Evolutionary conservation across 2,329 filamentous ascomycete species (phyloP).

Genomic region (Fusarium torulosum): DNA sequence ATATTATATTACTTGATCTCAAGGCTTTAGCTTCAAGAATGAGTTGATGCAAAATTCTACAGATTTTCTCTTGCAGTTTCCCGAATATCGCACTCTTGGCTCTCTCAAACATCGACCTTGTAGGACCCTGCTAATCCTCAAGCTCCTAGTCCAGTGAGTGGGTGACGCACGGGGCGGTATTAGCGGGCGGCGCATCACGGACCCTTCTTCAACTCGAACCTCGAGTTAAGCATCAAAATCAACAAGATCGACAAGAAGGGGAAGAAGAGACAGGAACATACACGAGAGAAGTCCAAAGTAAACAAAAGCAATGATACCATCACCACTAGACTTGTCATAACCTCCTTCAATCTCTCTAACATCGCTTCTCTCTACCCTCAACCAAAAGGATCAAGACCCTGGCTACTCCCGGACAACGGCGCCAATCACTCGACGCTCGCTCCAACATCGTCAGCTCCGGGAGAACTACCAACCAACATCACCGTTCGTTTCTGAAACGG

Average conservation of each 20-base stretch:
- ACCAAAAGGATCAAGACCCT: slow-evolving; percentile 39
- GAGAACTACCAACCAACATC: slow-evolving; percentile 38
- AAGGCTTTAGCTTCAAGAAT: not conserved
- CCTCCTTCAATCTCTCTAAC: not conserved
- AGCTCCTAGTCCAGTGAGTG: slow-evolving; percentile 22
- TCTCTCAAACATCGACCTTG: slow-evolving; percentile 6
- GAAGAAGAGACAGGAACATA: not conserved
- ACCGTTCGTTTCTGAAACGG: slow-evolving; percentile 34
- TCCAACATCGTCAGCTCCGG: slow-evolving; percentile 34
- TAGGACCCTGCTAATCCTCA: slow-evolving; percentile 33
- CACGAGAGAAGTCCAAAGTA: not conserved
- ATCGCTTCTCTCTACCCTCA: slow-evolving; percentile 2
- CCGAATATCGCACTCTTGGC: not conserved
- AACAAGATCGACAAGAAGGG: not conserved
- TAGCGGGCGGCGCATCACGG: slow-evolving; percentile 38
- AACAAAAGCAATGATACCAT: not conserved
- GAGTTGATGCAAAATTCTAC: not conserved
- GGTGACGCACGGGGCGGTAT: slow-evolving; percentile 44
- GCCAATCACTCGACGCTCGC: slow-evolving; percentile 44
- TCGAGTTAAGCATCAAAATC: slow-evolving; percentile 9
- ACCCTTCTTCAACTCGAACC: slow-evolving; percentile 32
- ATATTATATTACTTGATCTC: slow-evolving; percentile 1
- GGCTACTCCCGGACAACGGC: slow-evolving; percentile 43
- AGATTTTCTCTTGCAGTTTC: not conserved
- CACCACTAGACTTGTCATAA: not conserved